Conservation (phyloP, 106 monocot genomes). For the Dendrobium chrysotoxum region DNA sequence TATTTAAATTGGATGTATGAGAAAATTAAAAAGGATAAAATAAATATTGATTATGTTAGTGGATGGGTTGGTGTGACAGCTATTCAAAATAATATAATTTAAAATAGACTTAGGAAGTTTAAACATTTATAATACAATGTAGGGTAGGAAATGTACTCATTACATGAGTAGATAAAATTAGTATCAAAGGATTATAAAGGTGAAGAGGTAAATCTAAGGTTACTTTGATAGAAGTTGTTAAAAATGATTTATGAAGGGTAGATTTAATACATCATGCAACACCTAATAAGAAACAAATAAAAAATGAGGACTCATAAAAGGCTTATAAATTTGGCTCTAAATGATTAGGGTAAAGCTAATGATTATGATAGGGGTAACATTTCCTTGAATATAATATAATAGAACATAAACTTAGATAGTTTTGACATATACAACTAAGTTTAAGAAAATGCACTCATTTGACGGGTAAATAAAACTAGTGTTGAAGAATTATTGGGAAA, state of each 20-base stretch:
- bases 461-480: too few species aligned
- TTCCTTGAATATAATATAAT: too few species aligned
- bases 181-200: neutral
- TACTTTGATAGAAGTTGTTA: neutral
- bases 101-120: neutral
- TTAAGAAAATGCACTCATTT: too few species aligned
- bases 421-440: too few species aligned
- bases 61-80: neutral
- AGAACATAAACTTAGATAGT: too few species aligned
- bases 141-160: neutral
- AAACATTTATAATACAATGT: neutral
- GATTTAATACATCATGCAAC: neutral
- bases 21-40: too few species aligned
- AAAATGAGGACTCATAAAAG: neutral
- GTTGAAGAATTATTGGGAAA: too few species aligned
- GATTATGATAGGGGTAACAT: too few species aligned
- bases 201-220: neutral
- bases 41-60: neutral
- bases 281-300: neutral
- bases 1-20: too few species aligned
- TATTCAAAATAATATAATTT: neutral
- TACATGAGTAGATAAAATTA: neutral
- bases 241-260: neutral
- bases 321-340: neutral
- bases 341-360: too few species aligned